phyloP scores from a whole-genome alignment of 257 asterid species.

The Solanum gandarillasii region DNA sequence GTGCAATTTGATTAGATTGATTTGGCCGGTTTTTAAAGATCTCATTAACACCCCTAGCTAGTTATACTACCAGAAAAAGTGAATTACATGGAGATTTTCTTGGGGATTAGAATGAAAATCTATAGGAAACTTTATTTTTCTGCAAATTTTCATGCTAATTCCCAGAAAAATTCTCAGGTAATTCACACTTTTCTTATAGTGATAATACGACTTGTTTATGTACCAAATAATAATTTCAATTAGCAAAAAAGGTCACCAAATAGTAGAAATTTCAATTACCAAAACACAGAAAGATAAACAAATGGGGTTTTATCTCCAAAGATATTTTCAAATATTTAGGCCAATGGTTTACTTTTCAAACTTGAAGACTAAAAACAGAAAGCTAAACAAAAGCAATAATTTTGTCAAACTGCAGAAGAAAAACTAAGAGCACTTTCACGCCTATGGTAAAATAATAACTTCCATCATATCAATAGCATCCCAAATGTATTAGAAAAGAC shows the following conservation, averaged over 20 bases:
- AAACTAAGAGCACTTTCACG: not conserved
- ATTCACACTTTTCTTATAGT: too few species aligned
- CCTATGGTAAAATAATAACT: not conserved
- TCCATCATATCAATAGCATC: not conserved
- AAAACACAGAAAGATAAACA: not conserved
- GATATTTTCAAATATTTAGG: not conserved
- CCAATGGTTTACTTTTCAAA: not conserved
- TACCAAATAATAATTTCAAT: not conserved
- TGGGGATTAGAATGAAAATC: too few species aligned
- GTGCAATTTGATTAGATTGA: too few species aligned
- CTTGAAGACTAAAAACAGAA: not conserved
- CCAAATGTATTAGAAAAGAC: not conserved
- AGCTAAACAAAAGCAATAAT: not conserved
- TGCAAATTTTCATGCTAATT: too few species aligned
- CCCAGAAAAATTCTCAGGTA: accelerated
- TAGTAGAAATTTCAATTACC: not conserved
- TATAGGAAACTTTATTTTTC: too few species aligned
- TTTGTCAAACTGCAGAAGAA: not conserved
- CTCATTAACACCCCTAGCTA: too few species aligned
- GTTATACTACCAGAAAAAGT: too few species aligned
- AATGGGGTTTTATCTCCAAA: not conserved
- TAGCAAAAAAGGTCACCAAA: not conserved
- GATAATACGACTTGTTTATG: not conserved
- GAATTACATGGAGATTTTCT: too few species aligned
- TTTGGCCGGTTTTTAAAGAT: too few species aligned